phyloP scores from a whole-genome alignment of 441 rosid species.

The Macaranga tanarius region DNA sequence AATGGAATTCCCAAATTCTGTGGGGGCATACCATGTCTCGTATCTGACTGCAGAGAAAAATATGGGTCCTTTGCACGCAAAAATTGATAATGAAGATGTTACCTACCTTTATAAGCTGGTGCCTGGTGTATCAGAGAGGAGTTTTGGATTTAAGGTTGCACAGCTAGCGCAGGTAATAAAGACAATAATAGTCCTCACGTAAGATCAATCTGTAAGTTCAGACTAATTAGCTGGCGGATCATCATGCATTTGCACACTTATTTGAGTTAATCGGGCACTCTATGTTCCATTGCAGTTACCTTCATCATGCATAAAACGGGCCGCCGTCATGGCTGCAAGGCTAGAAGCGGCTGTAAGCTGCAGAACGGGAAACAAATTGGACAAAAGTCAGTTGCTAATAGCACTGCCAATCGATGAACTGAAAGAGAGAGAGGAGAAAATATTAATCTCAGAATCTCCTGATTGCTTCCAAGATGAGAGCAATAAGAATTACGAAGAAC shows the following conservation, averaged over 20 bases:
- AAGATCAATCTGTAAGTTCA: not conserved
- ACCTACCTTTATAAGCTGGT: conserved; percentile 88
- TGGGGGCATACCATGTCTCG: conserved; percentile 81
- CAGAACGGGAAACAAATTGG: conserved; percentile 33
- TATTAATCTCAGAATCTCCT: conserved; percentile 5
- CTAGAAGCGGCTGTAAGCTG: conserved; percentile 55
- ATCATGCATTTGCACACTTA: not conserved
- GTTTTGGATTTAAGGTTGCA: conserved; percentile 91
- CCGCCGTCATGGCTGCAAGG: conserved; percentile 61
- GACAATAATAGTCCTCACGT: not conserved
- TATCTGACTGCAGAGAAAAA: conserved; percentile 57
- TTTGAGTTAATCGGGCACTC: not conserved
- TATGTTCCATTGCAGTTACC: conserved; percentile 53
- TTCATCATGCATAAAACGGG: conserved; percentile 58
- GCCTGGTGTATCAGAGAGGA: conserved; percentile 74
- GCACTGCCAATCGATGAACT: conserved; percentile 19
- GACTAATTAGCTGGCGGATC: not conserved
- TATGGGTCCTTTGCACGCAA: conserved; percentile 14
- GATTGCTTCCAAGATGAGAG: conserved; percentile 16
- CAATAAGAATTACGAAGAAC: conserved; percentile 27
- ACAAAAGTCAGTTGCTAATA: conserved; percentile 19
- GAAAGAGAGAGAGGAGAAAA: conserved; percentile 19
- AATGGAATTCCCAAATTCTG: conserved; percentile 50
- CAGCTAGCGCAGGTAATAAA: conserved; percentile 72
- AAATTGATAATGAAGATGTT: conserved; percentile 56